Evolutionary conservation across 352 stramenopile species (phyloP).

Genomic region (Elongisporangium undulatum): DNA sequence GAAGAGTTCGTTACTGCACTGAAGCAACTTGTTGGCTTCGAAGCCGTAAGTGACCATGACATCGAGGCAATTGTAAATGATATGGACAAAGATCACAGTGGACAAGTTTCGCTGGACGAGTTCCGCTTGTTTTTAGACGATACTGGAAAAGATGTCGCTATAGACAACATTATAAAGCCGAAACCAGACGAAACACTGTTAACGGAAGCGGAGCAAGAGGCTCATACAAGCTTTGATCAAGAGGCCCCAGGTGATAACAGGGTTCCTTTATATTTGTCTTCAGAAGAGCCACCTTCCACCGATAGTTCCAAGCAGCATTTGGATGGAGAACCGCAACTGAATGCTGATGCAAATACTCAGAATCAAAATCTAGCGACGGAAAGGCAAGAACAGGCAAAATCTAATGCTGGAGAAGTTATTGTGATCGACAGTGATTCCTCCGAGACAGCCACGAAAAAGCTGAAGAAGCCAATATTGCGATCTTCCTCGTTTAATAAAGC

Average conservation of each 20-base stretch:
- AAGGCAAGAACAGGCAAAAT: background rate
- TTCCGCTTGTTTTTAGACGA: slow-evolving; percentile 34
- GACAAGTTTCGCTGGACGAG: slow-evolving; percentile 51
- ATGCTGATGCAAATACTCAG: background rate
- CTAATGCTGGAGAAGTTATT: background rate
- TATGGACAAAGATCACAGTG: slow-evolving; percentile 51
- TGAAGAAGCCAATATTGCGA: background rate
- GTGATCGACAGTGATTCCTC: background rate
- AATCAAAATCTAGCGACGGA: background rate
- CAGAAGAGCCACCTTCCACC: background rate
- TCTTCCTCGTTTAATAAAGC: background rate
- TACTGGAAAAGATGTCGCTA: background rate
- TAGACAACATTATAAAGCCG: background rate
- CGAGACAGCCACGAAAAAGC: background rate
- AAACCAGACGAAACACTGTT: background rate
- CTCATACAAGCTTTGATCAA: background rate
- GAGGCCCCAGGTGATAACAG: background rate
- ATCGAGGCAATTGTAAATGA: slow-evolving; percentile 26
- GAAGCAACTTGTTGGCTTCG: slow-evolving; percentile 39
- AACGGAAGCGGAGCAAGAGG: background rate
- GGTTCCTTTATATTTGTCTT: background rate
- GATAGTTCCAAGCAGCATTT: background rate
- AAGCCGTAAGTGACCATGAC: slow-evolving; percentile 26
- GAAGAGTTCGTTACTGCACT: slow-evolving; percentile 46
- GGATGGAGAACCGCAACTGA: background rate